Evolutionary conservation across 1,139 yeast species (phyloP), one percentile per base, ranked within the genome.

Genomic region (Kodamaea suecica): DNA sequence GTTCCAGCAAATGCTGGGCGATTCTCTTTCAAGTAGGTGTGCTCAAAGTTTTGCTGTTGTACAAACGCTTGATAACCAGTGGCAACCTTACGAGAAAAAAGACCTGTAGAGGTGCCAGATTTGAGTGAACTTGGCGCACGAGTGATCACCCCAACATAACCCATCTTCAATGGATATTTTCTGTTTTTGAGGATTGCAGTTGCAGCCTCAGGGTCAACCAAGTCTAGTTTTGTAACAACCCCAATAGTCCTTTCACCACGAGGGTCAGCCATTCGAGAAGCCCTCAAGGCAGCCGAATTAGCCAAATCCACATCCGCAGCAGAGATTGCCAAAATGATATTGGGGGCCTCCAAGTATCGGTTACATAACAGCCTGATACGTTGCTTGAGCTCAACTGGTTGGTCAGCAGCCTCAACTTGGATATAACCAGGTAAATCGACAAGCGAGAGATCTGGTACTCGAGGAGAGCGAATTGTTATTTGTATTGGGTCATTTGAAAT

Each of bases 231-330:
- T 3, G 98, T 92, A 35, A 92, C 79, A 6, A 92, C 97, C 36
- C 99, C 99, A 44, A 92, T 83, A 0, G 98, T 92, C 54, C 98
- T 75, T 54, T 86, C 94, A 30, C 98, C 97, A 35, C 80, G 70
- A 11, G 98, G 97, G 54, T 92, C 98, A 0, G 94, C 90, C n/a
- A 72, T 44, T 45, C 90, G 80, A n/a, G 95, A 85, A 0, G 97
- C 97, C 41, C 95, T 71, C 41, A 92, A 73, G 0, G 98, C 97
- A 2, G 97, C 79, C 23, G 97, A 87, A 56, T 92, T 92, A 1
- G 98, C 98, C 53, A 94, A 70, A 66, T 94, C 99, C 2, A 92
- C 98, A 61, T 94, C 97, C 0, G 98, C 98, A 1, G 98, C 92
- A 10, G 95, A 86, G 23, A 94, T 92, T 0, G 98, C 98, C 48